A percentile compares a stretch with the other conserved stretches of the same genome.
phyloP scores from a whole-genome alignment of 805 yeast species.

The Nakazawaea populi region DNA sequence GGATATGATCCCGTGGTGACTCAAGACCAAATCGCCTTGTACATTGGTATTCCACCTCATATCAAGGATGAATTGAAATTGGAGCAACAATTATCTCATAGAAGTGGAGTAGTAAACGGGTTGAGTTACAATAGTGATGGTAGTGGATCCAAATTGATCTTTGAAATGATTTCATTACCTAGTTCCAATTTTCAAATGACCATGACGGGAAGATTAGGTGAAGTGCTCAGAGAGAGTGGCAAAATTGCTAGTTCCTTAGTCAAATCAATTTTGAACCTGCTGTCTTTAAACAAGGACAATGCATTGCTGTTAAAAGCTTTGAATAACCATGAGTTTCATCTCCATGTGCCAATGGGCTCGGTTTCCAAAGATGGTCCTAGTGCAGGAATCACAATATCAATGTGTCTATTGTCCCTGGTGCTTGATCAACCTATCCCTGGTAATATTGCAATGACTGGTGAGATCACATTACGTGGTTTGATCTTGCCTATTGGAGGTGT shows the following conservation, averaged over 20 bases:
- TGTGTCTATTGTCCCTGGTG: slow-evolving; percentile 37
- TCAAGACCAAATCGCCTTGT: slow-evolving; percentile 53
- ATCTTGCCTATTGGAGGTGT: slow-evolving; percentile 81
- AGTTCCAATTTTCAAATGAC: slow-evolving; percentile 37
- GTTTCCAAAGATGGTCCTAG: slow-evolving; percentile 42
- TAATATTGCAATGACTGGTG: slow-evolving; percentile 80
- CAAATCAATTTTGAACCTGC: slow-evolving; percentile 40
- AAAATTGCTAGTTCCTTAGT: slow-evolving; percentile 74
- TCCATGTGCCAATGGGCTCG: slow-evolving; percentile 45
- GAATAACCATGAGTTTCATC: slow-evolving; percentile 49
- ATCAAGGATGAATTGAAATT: slow-evolving; percentile 35
- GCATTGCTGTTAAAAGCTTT: slow-evolving; percentile 34
- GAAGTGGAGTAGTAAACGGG: slow-evolving; percentile 79
- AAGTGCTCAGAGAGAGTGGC: slow-evolving; percentile 74
- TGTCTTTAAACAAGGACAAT: slow-evolving; percentile 17
- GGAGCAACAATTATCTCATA: slow-evolving; percentile 40
- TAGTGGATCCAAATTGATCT: slow-evolving; percentile 71
- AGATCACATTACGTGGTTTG: slow-evolving; percentile 71
- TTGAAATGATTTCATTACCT: slow-evolving; percentile 72
- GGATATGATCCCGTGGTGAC: slow-evolving; percentile 36
- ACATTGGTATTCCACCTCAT: slow-evolving; percentile 54
- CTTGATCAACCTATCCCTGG: slow-evolving; percentile 37
- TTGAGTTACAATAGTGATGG: slow-evolving; percentile 85
- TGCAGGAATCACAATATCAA: slow-evolving; percentile 46
- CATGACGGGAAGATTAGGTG: slow-evolving; percentile 81